A percentile compares a stretch with the other conserved stretches of the same genome.
phyloP scores from a whole-genome alignment of 2,329 filamentous ascomycete genomes.

The Hypoxylon rubiginosum region DNA sequence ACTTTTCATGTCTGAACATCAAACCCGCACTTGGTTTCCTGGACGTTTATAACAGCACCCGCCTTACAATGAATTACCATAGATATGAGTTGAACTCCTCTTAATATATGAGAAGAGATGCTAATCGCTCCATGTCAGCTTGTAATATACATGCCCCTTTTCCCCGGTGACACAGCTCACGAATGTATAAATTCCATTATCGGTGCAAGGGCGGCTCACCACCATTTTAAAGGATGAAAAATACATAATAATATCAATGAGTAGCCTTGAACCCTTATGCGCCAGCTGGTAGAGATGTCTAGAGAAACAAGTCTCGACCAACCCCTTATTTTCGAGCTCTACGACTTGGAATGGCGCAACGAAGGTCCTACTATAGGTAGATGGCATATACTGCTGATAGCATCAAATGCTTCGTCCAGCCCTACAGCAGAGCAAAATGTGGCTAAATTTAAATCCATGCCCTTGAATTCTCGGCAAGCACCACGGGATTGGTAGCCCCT shows the following conservation, averaged over 20 bases:
- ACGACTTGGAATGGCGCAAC: background rate
- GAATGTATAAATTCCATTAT: background rate
- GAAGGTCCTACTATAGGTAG: background rate
- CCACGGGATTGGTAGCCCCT: slow-evolving; percentile 19
- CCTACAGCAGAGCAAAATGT: slow-evolving; percentile 13
- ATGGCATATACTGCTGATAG: background rate
- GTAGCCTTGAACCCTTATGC: background rate
- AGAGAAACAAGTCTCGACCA: background rate
- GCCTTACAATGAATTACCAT: background rate
- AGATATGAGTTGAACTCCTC: background rate
- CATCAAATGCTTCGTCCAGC: slow-evolving; percentile 6
- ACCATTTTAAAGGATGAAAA: background rate
- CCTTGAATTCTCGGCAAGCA: slow-evolving; percentile 15
- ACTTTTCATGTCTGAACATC: too few relatives aligned
- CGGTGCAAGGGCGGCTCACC: background rate
- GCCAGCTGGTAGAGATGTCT: background rate
- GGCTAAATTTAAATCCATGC: slow-evolving; percentile 5
- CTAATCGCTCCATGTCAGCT: background rate
- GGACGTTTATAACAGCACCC: background rate
- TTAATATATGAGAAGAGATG: background rate
- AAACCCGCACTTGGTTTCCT: too few relatives aligned
- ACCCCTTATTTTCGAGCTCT: background rate
- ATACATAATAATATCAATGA: background rate
- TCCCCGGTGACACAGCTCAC: background rate
- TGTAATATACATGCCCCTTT: background rate